Evolutionary conservation across 108 stramenopile species (phyloP).

Genomic region (Craspedostauros australis): DNA sequence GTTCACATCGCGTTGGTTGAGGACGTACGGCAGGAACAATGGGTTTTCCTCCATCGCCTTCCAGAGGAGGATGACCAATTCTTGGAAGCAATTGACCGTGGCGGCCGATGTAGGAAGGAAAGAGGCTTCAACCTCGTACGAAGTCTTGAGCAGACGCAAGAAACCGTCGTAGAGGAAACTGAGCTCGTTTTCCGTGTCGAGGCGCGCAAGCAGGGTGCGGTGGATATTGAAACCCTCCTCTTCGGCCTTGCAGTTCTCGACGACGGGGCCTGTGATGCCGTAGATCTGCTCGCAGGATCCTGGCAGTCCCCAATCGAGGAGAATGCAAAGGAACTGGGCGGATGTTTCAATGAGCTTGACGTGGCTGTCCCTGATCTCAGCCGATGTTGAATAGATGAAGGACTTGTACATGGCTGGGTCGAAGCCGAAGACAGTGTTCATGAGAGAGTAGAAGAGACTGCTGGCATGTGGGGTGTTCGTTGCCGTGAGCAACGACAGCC

Average conservation of each 20-base stretch:
- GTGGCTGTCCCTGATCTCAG: slow-evolving; percentile 59
- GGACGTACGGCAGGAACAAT: slow-evolving; percentile 80
- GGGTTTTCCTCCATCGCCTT: slow-evolving; percentile 94
- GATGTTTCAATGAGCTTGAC: slow-evolving; percentile 76
- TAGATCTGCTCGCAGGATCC: slow-evolving; percentile 60
- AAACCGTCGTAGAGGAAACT: slow-evolving; percentile 82
- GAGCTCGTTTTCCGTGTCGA: slow-evolving; percentile 67
- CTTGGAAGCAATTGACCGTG: slow-evolving; percentile 87
- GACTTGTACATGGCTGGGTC: slow-evolving; percentile 55
- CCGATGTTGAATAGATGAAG: slow-evolving; percentile 6
- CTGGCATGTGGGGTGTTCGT: slow-evolving; percentile 89
- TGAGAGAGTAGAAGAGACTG: slow-evolving; percentile 86
- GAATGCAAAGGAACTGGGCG: slow-evolving; percentile 78
- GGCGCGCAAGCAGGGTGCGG: slow-evolving; percentile 69
- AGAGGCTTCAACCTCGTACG: slow-evolving; percentile 70
- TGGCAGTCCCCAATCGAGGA: slow-evolving; percentile 84
- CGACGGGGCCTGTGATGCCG: slow-evolving; percentile 58
- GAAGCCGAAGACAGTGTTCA: slow-evolving; percentile 85
- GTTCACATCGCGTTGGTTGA: slow-evolving; percentile 72
- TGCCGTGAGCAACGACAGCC: slow-evolving; percentile 81
- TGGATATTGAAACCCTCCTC: slow-evolving; percentile 87
- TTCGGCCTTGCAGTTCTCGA: slow-evolving; percentile 47
- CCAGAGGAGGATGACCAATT: slow-evolving; percentile 94
- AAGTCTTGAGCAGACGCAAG: slow-evolving; percentile 74
- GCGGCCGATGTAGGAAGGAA: slow-evolving; percentile 66